Evolutionary conservation across 495 filamentous ascomycete genomes (phyloP).

Genomic region (Bacidia gigantensis): DNA sequence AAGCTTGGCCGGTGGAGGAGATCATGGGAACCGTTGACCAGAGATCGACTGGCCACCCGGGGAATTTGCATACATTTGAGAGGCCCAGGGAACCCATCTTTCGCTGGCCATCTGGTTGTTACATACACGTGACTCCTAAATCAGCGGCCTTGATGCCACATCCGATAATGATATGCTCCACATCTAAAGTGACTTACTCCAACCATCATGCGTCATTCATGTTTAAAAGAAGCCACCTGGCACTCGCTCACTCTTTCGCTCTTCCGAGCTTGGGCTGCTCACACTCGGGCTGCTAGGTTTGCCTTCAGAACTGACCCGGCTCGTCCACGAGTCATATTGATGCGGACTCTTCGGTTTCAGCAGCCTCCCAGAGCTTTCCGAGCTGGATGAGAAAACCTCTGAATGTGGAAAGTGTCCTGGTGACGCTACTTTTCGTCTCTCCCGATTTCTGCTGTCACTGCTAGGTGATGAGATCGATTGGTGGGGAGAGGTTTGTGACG

Average conservation of each 20-base stretch:
- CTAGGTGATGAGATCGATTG: constrained; percentile 1
- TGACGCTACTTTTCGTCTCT: not conserved
- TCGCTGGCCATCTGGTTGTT: no score
- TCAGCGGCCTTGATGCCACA: no score
- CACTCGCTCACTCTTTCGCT: not conserved
- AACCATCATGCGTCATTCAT: not conserved
- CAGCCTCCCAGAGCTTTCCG: not conserved
- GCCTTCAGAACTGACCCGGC: not conserved
- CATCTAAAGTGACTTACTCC: no score
- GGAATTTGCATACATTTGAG: no score
- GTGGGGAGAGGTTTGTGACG: not conserved
- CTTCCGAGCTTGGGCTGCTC: constrained; percentile 1
- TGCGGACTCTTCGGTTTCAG: not conserved
- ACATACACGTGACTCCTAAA: not conserved
- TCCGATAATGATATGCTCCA: no score
- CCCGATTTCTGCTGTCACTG: constrained; percentile 1
- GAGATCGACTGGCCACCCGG: no score
- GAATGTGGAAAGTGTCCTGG: not conserved
- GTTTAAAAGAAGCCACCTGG: constrained; percentile 3
- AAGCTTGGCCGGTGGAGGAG: no score
- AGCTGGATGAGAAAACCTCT: not conserved
- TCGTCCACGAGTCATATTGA: constrained; percentile 4
- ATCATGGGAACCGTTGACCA: no score
- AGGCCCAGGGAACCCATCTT: no score
- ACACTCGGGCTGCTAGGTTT: not conserved